Conservation (phyloP, 768 basidiomycete species). For the Naematelia aurantialba region DNA sequence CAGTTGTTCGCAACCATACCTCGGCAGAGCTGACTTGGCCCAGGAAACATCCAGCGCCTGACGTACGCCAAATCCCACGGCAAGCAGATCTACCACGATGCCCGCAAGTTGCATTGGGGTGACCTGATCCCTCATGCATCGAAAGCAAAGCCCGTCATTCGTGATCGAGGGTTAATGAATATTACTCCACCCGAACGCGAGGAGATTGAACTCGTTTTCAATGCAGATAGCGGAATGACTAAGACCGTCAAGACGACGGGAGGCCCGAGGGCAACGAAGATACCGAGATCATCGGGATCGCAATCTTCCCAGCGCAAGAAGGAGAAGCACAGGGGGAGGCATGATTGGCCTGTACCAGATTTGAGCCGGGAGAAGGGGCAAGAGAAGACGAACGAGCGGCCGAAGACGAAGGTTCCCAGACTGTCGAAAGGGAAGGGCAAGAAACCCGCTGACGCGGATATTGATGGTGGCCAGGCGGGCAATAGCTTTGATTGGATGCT, state of each 20-base stretch:
- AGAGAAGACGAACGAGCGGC: constrained; percentile 4
- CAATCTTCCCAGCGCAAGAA: background rate
- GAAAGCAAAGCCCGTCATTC: constrained; percentile 53
- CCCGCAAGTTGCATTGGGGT: constrained; percentile 88
- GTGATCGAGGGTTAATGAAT: constrained; percentile 40
- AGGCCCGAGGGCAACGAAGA: background rate
- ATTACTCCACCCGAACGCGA: constrained; percentile 17
- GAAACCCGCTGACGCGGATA: background rate
- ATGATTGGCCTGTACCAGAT: background rate
- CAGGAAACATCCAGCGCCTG: constrained; percentile 86
- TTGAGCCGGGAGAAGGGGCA: background rate
- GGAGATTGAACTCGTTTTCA: background rate
- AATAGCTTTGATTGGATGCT: too few relatives aligned
- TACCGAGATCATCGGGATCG: background rate
- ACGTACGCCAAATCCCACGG: constrained; percentile 91
- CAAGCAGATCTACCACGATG: constrained; percentile 92
- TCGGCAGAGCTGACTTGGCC: constrained; percentile 9
- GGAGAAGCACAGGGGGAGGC: background rate
- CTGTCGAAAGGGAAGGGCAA: constrained; percentile 3
- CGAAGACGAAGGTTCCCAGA: constrained; percentile 9
- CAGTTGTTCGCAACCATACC: background rate
- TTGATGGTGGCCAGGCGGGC: too few relatives aligned
- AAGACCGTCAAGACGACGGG: background rate
- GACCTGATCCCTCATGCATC: constrained; percentile 89
- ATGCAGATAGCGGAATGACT: background rate